phyloP scores from a whole-genome alignment of 129 eudicot species.

The Logfia minima region DNA sequence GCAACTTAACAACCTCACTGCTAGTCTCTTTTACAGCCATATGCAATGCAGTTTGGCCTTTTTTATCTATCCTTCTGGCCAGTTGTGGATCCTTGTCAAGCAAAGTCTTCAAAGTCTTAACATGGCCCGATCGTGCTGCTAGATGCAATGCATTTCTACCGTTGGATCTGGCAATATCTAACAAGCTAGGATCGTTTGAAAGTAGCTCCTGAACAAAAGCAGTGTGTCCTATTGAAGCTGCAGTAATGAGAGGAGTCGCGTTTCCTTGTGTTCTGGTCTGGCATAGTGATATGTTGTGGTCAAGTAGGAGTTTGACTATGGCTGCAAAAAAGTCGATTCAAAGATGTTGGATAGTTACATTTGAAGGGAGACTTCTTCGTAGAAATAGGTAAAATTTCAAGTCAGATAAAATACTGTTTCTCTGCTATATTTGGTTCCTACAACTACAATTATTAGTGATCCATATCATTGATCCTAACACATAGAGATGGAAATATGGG shows the following conservation, averaged over 20 bases:
- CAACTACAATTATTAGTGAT: too few relatives aligned
- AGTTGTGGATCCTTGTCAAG: slow-evolving; percentile 61
- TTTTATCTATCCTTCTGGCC: slow-evolving; percentile 71
- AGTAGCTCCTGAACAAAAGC: slow-evolving; percentile 62
- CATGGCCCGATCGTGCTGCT: slow-evolving; percentile 77
- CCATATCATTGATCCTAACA: too few relatives aligned
- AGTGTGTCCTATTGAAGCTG: slow-evolving; percentile 72
- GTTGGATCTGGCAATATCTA: slow-evolving; percentile 53
- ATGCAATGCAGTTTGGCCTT: slow-evolving; percentile 81
- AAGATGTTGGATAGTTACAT: background rate
- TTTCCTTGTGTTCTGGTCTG: slow-evolving; percentile 58
- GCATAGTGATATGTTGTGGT: slow-evolving; percentile 56
- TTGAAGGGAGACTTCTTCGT: too few relatives aligned
- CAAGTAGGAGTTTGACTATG: slow-evolving; percentile 62
- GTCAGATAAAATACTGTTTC: too few relatives aligned
- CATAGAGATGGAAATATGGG: too few relatives aligned
- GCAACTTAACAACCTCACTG: slow-evolving; percentile 58
- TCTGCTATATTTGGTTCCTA: too few relatives aligned
- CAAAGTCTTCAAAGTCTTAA: slow-evolving; percentile 55
- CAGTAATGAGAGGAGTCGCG: slow-evolving; percentile 69
- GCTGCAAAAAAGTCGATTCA: slow-evolving; percentile 42
- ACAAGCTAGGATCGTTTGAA: slow-evolving; percentile 50
- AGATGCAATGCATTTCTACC: slow-evolving; percentile 77
- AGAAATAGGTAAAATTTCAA: too few relatives aligned
- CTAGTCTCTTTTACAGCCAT: slow-evolving; percentile 81